Percentiles rank a stretch among this genome's conserved stretches.
Evolutionary conservation across 202 grass and related monocot species (phyloP).

Genomic region (Elaeis oleifera): DNA sequence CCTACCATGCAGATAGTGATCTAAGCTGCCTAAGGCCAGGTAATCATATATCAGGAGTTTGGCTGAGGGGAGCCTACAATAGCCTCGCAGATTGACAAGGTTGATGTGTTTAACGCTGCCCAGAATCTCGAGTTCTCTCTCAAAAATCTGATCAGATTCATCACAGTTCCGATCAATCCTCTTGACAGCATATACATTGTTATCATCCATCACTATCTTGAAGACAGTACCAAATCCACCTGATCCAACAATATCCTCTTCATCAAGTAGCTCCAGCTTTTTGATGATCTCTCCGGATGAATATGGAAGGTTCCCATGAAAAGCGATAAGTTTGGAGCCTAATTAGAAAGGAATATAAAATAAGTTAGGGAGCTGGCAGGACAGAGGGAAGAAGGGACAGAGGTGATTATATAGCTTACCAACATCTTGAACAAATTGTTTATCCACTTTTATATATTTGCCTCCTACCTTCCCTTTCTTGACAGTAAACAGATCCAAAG

Average conservation of each 20-base stretch:
- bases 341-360: background rate
- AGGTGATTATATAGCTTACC: conserved; percentile 9
- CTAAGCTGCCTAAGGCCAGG: conserved; percentile 68
- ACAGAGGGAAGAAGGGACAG: background rate
- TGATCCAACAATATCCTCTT: conserved; percentile 73
- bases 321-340: conserved; percentile 88
- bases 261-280: conserved; percentile 72
- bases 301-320: conserved; percentile 89
- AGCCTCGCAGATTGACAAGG: conserved; percentile 83
- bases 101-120: conserved; percentile 96
- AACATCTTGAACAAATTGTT: conserved; percentile 47
- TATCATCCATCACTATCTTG: conserved; percentile 92
- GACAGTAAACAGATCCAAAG: conserved; percentile 89
- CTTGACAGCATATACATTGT: conserved; percentile 63
- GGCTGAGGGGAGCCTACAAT: conserved; percentile 49
- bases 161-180: conserved; percentile 55
- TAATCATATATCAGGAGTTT: conserved; percentile 89
- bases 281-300: conserved; percentile 83
- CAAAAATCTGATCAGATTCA: conserved; percentile 45
- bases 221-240: conserved; percentile 86
- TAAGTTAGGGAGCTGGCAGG: background rate
- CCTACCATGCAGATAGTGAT: conserved; percentile 72
- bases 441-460: conserved; percentile 74
- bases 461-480: conserved; percentile 57
- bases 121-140: conserved; percentile 86